Evolutionary conservation across 441 rosid species (phyloP).

Genomic region (Theobroma grandiflorum): DNA sequence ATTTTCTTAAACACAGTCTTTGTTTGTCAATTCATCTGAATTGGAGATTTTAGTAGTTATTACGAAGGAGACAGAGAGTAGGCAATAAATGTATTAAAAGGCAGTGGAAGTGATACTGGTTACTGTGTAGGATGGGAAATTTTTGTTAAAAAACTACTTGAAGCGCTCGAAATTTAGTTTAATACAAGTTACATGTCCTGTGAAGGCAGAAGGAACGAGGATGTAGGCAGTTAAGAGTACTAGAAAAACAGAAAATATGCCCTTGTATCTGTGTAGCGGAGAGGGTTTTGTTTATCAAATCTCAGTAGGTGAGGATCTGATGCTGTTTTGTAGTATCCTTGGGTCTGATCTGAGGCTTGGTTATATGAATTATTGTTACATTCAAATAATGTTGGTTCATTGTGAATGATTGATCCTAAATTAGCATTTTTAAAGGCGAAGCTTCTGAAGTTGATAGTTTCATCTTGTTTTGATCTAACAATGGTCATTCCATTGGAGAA

Average conservation of each 20-base stretch:
- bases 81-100: conserved; percentile 14
- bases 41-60: neutral
- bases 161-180: neutral
- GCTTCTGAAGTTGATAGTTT: neutral
- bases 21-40: neutral
- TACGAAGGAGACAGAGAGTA: neutral
- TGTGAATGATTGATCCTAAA: neutral
- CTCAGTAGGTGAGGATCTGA: neutral
- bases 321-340: conserved; percentile 10
- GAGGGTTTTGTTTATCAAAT: neutral
- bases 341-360: neutral
- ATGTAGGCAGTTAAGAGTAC: neutral
- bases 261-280: neutral
- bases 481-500: neutral
- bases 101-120: neutral
- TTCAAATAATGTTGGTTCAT: neutral
- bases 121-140: neutral
- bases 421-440: neutral
- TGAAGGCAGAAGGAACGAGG: neutral
- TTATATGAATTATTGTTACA: neutral
- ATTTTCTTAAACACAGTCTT: neutral
- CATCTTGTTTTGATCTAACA: conserved; percentile 6
- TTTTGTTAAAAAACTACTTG: conserved; percentile 4
- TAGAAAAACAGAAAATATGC: conserved; percentile 4
- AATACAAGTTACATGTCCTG: neutral